phyloP scores from a whole-genome alignment of 2,329 filamentous ascomycete genomes.

The Fusarium drepaniforme region DNA sequence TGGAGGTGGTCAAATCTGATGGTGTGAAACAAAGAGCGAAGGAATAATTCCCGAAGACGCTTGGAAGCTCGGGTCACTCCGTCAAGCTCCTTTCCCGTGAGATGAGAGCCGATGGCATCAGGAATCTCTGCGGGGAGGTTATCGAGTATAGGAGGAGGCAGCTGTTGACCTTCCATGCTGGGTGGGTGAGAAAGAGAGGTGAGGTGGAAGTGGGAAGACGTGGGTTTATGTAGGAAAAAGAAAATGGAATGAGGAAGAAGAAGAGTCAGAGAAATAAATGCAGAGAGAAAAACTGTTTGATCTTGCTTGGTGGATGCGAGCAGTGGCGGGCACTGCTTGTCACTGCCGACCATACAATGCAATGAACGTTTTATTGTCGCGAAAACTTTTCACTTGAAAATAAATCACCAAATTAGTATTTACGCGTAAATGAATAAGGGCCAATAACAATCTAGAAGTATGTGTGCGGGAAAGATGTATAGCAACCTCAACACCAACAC shows the following conservation, averaged over 20 bases:
- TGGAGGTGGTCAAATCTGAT: neutral
- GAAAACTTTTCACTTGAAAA: neutral
- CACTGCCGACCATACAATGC: neutral
- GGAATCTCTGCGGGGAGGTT: neutral
- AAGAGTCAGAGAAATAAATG: neutral
- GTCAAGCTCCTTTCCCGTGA: neutral
- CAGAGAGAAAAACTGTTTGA: neutral
- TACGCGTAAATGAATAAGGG: neutral
- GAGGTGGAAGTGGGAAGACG: neutral
- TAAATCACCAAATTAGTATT: neutral
- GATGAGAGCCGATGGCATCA: neutral
- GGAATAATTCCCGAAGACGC: neutral
- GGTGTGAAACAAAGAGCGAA: neutral
- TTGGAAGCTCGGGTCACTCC: neutral
- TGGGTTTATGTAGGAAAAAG: neutral
- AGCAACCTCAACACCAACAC: neutral
- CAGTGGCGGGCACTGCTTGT: neutral
- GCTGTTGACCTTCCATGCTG: no score
- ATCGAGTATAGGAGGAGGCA: neutral
- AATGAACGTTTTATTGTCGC: neutral
- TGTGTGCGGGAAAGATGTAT: neutral
- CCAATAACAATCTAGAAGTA: neutral
- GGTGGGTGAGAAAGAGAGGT: neutral
- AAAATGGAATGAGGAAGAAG: neutral
- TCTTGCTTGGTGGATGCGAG: neutral